phyloP scores from a whole-genome alignment of 2,329 filamentous ascomycete genomes.

The Ophiostoma sp. region DNA sequence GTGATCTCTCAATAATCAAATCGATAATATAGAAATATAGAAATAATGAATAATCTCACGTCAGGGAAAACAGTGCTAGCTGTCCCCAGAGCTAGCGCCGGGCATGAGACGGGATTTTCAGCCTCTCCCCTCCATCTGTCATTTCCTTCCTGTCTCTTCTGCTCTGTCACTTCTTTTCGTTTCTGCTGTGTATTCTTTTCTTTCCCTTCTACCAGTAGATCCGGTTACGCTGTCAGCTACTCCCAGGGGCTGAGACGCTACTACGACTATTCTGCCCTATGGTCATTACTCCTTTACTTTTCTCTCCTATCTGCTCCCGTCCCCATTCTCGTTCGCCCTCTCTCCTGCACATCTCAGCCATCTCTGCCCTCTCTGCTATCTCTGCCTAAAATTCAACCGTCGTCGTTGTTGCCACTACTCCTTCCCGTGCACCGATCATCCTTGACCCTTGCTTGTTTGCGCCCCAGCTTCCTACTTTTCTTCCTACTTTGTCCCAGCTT shows the following conservation, averaged over 20 bases:
- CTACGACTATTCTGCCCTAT: background rate
- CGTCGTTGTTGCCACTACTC: background rate
- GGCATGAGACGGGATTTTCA: constrained; percentile 1
- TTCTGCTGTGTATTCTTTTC: background rate
- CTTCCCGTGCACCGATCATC: background rate
- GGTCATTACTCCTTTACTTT: background rate
- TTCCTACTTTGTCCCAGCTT: too few species aligned
- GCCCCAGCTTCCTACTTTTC: background rate
- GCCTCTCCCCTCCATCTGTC: background rate
- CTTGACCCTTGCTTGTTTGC: constrained; percentile 5
- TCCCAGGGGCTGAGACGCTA: background rate
- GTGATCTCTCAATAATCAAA: background rate
- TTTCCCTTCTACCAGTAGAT: background rate
- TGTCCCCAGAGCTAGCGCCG: background rate
- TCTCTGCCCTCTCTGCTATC: background rate
- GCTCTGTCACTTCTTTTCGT: background rate
- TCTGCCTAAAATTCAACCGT: background rate
- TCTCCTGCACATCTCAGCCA: too few species aligned
- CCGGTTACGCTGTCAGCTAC: background rate
- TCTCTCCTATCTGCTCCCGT: background rate
- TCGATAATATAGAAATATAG: background rate
- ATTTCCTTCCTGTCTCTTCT: background rate
- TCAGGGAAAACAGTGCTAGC: background rate
- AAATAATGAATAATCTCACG: background rate
- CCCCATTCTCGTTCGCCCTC: too few species aligned